These are phyloP conservation scores for Babesia caballi DNA, from an alignment of 169 alveolate species.

Conservation along the genomic window DNA sequence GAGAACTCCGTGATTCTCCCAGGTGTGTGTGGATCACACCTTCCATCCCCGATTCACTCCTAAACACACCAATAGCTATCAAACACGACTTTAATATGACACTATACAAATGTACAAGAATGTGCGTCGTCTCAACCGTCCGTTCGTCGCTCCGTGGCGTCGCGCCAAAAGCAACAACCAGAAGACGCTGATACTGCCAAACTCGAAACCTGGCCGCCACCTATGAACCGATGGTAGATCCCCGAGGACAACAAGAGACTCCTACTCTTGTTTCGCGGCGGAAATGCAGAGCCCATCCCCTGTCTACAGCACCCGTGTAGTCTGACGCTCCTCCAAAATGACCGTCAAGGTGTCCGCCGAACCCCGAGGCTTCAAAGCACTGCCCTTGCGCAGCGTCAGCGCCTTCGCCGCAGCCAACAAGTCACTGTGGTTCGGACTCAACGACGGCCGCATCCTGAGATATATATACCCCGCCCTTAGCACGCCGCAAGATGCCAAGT, in stretches of 20 bases:
- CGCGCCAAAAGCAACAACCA: too few relatives aligned
- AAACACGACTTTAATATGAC: too few relatives aligned
- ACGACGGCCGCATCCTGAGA: conserved; percentile 52
- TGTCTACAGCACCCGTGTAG: too few relatives aligned
- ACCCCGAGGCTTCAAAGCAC: conserved; percentile 44
- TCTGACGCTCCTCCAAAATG: conserved; percentile 7
- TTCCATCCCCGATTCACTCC: background rate
- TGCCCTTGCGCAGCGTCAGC: conserved; percentile 21
- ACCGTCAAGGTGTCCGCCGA: conserved; percentile 50
- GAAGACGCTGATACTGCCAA: too few relatives aligned
- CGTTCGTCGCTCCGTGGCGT: too few relatives aligned
- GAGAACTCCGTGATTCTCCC: background rate
- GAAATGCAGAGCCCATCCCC: too few relatives aligned
- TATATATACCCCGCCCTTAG: conserved; percentile 7
- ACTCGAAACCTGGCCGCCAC: too few relatives aligned
- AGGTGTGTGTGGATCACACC: background rate
- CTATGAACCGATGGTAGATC: too few relatives aligned
- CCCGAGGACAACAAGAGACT: too few relatives aligned
- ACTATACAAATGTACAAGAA: too few relatives aligned
- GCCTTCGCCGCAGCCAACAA: conserved; percentile 45
- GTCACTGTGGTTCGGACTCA: conserved; percentile 59
- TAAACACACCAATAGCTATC: background rate
- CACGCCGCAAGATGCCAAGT: background rate
- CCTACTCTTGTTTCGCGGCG: too few relatives aligned
- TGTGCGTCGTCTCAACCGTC: too few relatives aligned